Base-by-base conservation (phyloP, 176 grass and related monocot genomes). In the Alopecurus myosuroides region DNA sequence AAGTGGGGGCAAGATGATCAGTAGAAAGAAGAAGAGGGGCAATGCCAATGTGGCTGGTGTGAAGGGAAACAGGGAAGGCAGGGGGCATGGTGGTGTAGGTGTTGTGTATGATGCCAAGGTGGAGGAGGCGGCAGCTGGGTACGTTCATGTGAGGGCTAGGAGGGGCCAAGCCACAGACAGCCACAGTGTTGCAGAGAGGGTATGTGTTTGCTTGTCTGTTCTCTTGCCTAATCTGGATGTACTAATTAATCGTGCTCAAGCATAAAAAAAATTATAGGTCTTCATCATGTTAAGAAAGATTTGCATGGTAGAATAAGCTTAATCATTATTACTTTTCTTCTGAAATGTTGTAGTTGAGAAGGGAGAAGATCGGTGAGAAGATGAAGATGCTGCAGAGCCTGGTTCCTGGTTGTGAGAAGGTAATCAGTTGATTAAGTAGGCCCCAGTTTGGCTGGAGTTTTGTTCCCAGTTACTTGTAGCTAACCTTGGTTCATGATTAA, bases 371-470 rank as follows among this genome's bases (percentile, higher is more conserved):
- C 34, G 41, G 80, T 22, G 65, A 82, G 65, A 86, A 39, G 50
- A 86, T 86, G 84, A 86, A 62, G 76, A 86, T 62, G 84, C 63
- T 86, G 6, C 65, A 86, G 36, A 70, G 76, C 76, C 76, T 86
- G 48, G 84, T 86, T 80, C 84, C 84, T 80, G 84, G 76, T 1
- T 86, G 84, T 73, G 84, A 86, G 26, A 80, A 73, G 76, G 84
- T 61, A 61, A 29, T 13, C 56, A 60, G 6, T 60, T 12, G 1
- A 28, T 60, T 86, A 48, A 62, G 1, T 52, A 66, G 5, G 11
- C 23, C 46, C 29, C 40, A 17, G 9, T 30, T 46, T 13, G 37
- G 6, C 41, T 44, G 25, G 55, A 78, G 37, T 19, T 61, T 44
- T 61, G 56, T 45, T 62, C 53, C 23, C 1, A 33, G 28, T 63